phyloP scores from a whole-genome alignment of 257 asterid genomes.

The Paulownia fortunei region DNA sequence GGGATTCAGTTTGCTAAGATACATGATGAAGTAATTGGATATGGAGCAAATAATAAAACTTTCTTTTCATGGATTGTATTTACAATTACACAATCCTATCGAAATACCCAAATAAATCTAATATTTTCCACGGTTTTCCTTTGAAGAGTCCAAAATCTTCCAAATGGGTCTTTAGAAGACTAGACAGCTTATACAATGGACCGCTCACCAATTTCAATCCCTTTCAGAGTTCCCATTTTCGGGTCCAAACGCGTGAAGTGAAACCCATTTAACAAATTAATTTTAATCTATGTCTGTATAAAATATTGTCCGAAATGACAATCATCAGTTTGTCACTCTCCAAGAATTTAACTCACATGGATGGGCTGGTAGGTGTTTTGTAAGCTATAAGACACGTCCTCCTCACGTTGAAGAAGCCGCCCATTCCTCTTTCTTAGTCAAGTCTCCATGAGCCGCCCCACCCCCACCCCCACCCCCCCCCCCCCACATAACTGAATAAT shows the following conservation, averaged over 20 bases:
- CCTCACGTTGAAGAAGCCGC: slow-evolving; percentile 35
- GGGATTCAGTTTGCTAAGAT: background rate
- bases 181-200: background rate
- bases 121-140: background rate
- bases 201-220: slow-evolving; percentile 7
- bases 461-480: too few species aligned
- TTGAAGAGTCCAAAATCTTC: background rate
- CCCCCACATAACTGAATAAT: background rate
- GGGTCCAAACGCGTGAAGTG: slow-evolving; percentile 24
- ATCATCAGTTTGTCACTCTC: background rate
- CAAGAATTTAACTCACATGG: slow-evolving; percentile 24
- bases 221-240: slow-evolving; percentile 3
- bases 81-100: background rate
- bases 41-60: too few species aligned
- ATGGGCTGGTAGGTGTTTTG: background rate
- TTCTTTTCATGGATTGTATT: too few species aligned
- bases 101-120: background rate
- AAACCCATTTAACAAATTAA: background rate
- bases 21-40: background rate
- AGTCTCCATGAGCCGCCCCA: background rate
- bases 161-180: background rate
- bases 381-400: slow-evolving; percentile 8
- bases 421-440: background rate
- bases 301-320: too few species aligned
- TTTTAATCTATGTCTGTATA: too few species aligned